Base-by-base conservation (phyloP, 2,329 filamentous ascomycete genomes). In the Penicillium psychrosexuale region DNA sequence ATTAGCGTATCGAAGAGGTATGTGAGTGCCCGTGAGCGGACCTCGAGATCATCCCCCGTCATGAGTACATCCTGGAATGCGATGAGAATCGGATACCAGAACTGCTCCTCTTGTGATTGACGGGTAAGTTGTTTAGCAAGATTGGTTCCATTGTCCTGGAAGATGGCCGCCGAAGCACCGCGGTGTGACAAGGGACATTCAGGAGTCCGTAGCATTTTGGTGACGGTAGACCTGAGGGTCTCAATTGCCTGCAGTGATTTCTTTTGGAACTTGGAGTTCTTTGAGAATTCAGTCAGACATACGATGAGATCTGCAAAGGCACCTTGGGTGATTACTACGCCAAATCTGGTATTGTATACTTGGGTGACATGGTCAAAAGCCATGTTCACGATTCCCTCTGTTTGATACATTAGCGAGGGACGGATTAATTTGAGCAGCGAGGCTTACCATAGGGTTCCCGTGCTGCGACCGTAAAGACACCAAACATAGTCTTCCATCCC, bases 401-500 rank as follows among this genome's bases (percentile, higher is more conserved):
- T 59, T 47, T 24, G 11, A 8, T 51, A 44, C 30, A 46, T 69
- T 69, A 72, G 66, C 24, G 13, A 17, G 33, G n/a, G 24, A 39
- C 15, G n/a, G 27, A 46, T 36, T 24, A 40, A 19, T 13, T n/a
- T 15, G 13, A 31, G 31, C 8, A n/a, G 8, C 2, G 27, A 43
- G 34, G 69, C 79, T 64, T 76, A 84, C 82, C 82, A 69, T 96
- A 92, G 15, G 89, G 90, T 69, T 97, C 95, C 58, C 88, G 83
- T 17, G 95, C 94, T 28, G 95, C 94, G 36, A 97, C 91, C 1
- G 93, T 97, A 69, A 99, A 99, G 30, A 97, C 93, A 4, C 93
- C 94, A 74, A 99, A 97, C 93, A 99, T 99, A 19, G 95, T 97
- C 70, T 94, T 88, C 94, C 94, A 99, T 5, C 94, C 94, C 37